These are phyloP conservation scores for Ascobolus immersus DNA, from an alignment of 495 filamentous ascomycete species.

Conservation along the genomic window DNA sequence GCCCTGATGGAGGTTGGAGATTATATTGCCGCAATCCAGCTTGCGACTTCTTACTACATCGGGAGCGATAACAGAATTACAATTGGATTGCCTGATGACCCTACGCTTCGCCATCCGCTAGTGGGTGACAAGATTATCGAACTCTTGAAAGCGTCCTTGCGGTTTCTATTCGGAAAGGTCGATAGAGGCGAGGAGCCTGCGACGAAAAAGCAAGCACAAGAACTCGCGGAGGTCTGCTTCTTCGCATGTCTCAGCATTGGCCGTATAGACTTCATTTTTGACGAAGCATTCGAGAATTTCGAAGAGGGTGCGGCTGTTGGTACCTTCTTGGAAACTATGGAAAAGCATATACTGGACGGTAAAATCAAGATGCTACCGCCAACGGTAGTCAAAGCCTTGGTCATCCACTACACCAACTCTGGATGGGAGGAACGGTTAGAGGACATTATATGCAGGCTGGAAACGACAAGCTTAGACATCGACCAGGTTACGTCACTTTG, in stretches of 20 bases:
- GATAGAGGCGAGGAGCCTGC: no score
- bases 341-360: constrained; percentile 58
- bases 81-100: constrained; percentile 74
- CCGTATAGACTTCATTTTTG: constrained; percentile 63
- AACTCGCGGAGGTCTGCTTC: constrained; percentile 65
- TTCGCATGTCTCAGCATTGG: constrained; percentile 50
- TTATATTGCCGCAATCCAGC: constrained; percentile 65
- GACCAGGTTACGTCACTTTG: constrained; percentile 79
- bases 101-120: constrained; percentile 44
- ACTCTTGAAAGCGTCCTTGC: constrained; percentile 81
- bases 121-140: constrained; percentile 75
- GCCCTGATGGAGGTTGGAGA: constrained; percentile 89
- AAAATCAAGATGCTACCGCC: constrained; percentile 55
- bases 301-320: constrained; percentile 46
- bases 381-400: constrained; percentile 58
- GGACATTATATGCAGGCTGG: constrained; percentile 80
- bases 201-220: constrained; percentile 32
- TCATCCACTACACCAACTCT: constrained; percentile 48
- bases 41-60: constrained; percentile 77
- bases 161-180: constrained; percentile 63
- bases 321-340: constrained; percentile 65
- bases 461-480: constrained; percentile 74
- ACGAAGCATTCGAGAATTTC: constrained; percentile 70
- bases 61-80: constrained; percentile 77
- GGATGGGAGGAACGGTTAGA: constrained; percentile 55